These are phyloP conservation scores for Termitomyces sp. DNA, from an alignment of 768 basidiomycete species.

Conservation along the genomic window DNA sequence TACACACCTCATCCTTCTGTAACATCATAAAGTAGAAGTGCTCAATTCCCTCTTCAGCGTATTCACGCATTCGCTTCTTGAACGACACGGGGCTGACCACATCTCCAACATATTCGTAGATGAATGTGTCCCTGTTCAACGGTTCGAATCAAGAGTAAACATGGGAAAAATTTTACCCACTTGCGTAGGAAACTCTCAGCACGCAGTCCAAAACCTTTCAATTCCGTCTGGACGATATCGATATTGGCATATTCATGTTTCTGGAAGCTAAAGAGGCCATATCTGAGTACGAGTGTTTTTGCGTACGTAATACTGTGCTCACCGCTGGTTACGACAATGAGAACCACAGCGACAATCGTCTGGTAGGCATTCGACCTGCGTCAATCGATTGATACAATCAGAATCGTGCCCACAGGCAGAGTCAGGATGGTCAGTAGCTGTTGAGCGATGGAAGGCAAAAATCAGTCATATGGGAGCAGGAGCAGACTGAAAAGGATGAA, in stretches of 20 bases:
- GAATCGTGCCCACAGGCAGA: slow-evolving; percentile 82
- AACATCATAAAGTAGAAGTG: slow-evolving; percentile 99
- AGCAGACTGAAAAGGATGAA: slow-evolving; percentile 5
- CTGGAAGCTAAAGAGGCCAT: slow-evolving; percentile 63
- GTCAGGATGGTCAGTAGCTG: slow-evolving; percentile 58
- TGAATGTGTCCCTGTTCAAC: slow-evolving; percentile 72
- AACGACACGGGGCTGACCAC: slow-evolving; percentile 87
- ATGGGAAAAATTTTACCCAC: slow-evolving; percentile 36
- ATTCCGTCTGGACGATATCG: slow-evolving; percentile 89
- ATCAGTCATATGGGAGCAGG: slow-evolving; percentile 3
- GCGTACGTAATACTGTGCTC: slow-evolving; percentile 21
- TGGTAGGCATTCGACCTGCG: slow-evolving; percentile 93
- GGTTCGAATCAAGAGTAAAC: slow-evolving; percentile 1
- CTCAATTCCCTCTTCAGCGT: slow-evolving; percentile 87
- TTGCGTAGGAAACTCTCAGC: slow-evolving; percentile 63
- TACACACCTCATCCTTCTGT: slow-evolving; percentile 89
- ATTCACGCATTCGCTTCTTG: slow-evolving; percentile 90
- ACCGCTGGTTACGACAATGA: slow-evolving; percentile 95
- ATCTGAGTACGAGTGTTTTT: slow-evolving; percentile 2
- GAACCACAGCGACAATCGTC: slow-evolving; percentile 82
- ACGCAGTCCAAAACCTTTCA: slow-evolving; percentile 93
- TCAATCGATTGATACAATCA: slow-evolving; percentile 96
- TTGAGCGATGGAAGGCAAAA: slow-evolving; percentile 8
- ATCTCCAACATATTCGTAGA: slow-evolving; percentile 98
- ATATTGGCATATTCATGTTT: slow-evolving; percentile 80